phyloP scores from a whole-genome alignment of 306 rosid genomes.

The Cicer chorassanicum region DNA sequence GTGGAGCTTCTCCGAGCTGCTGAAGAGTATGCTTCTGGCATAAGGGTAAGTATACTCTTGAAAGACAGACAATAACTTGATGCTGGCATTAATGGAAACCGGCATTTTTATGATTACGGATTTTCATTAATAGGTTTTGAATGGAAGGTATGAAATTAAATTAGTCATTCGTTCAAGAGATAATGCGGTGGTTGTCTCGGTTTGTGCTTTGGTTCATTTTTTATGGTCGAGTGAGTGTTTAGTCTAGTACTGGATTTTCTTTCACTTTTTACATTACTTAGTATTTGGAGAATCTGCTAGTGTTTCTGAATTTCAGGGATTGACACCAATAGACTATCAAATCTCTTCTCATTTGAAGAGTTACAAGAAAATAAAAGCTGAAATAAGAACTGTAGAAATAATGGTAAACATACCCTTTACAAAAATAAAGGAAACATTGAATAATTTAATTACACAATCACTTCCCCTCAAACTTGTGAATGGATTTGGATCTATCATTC shows the following conservation, averaged over 20 bases:
- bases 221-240: constrained; percentile 16
- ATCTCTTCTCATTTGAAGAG: no score
- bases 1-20: constrained; percentile 99
- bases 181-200: not conserved
- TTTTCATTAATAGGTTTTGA: constrained; percentile 1
- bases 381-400: no score
- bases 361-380: no score
- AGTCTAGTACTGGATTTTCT: not conserved
- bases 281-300: no score
- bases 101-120: constrained; percentile 15
- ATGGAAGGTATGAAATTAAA: constrained; percentile 22
- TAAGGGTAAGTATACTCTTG: constrained; percentile 73
- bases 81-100: constrained; percentile 14
- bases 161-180: not conserved
- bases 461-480: no score
- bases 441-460: no score
- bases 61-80: constrained; percentile 39
- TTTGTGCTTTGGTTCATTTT: constrained; percentile 5
- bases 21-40: constrained; percentile 97
- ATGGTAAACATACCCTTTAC: no score
- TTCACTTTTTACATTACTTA: not conserved
- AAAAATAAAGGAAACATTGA: no score
- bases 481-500: no score
- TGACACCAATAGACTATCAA: no score
- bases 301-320: no score